Base-by-base conservation (phyloP, 2,329 filamentous ascomycete genomes). In the Xylariomycetidae sp. region DNA sequence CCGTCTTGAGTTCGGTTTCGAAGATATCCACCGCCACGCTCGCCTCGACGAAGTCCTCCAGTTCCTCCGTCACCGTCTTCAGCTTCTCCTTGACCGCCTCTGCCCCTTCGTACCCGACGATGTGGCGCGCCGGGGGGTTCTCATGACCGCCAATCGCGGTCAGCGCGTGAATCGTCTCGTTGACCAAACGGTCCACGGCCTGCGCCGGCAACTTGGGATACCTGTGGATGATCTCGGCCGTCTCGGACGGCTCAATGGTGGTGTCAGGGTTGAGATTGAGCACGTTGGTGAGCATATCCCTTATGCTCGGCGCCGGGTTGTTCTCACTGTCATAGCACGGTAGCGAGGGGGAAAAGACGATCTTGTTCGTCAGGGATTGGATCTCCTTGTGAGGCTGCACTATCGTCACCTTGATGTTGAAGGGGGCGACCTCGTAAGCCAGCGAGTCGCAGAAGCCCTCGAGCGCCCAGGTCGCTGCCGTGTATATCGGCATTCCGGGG, bases 371-470 rank as follows among this genome's bases (percentile, higher is more conserved):
- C 37, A 97, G 71, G 19, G 88, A 80, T 44, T 84, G 80, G 41
- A 95, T 86, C 65, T 97, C 90, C 64, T 95, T 88, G 61, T 88
- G 94, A 16, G 89, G 88, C 67, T 98, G 90, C 27, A 98, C 83
- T 46, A 97, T 89, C 25, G 88, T 96, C 59, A 97, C 78, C 61
- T 90, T 94, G 65, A 97, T 80, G 63, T 96, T 96, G 68, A 97
- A 97, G 0, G 92, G 92, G 1, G 90, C 85, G 44, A 98, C 85
- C 62, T 98, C 92, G 62, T 96, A 98, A 2, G 90, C 89, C 16
- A 98, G 72, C 39, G 87, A 88, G 63, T 97, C 90, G 64, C 89
- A 96, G 59, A 92, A 96, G 13, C 90, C 92, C 63, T 97, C 92
- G 22, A 96, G 74, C 2, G 88, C 92, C 88, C 90, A 96, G 23